Percentiles rank a stretch among this genome's conserved stretches.
These are phyloP conservation scores for Thalassiosira hispida DNA, from an alignment of 352 stramenopile species.

Conservation along the genomic window DNA sequence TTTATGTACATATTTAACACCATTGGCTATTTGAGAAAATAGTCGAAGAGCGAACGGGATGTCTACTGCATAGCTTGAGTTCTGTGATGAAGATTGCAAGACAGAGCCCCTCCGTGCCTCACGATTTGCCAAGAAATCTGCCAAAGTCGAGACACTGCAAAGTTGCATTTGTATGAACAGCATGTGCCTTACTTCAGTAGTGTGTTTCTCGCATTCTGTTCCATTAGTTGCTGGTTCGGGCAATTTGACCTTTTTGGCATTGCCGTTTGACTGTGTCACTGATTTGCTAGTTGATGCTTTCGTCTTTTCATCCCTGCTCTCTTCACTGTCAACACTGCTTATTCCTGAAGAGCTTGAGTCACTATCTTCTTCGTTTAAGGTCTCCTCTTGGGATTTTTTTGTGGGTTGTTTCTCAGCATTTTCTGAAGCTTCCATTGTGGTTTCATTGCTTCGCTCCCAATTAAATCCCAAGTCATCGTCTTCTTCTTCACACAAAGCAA, in stretches of 20 bases:
- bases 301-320: conserved; percentile 16
- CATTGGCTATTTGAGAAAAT: conserved; percentile 80
- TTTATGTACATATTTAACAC: conserved; percentile 83
- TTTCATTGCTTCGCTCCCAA: conserved; percentile 70
- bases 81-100: conserved; percentile 21
- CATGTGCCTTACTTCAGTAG: conserved; percentile 43
- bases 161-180: conserved; percentile 88
- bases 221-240: conserved; percentile 6
- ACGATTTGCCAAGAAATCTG: conserved; percentile 74
- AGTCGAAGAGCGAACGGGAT: conserved; percentile 80
- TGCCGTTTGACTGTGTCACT: conserved; percentile 4
- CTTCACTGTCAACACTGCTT: conserved; percentile 28
- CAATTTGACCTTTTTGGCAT: conserved; percentile 21
- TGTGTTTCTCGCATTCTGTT: conserved; percentile 19
- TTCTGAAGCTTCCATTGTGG: conserved; percentile 28
- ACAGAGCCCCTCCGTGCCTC: conserved; percentile 58
- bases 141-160: conserved; percentile 79
- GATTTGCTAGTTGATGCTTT: conserved; percentile 2
- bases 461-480: conserved; percentile 74
- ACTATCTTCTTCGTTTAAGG: conserved; percentile 33
- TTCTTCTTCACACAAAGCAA: conserved; percentile 39
- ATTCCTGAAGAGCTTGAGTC: conserved; percentile 30
- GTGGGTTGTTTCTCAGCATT: conserved; percentile 24
- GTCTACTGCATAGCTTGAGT: conserved; percentile 57
- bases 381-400: conserved; percentile 13